These are phyloP conservation scores for Biscogniauxia mediterranea DNA, from an alignment of 2,329 filamentous ascomycete genomes.

Conservation along the genomic window DNA sequence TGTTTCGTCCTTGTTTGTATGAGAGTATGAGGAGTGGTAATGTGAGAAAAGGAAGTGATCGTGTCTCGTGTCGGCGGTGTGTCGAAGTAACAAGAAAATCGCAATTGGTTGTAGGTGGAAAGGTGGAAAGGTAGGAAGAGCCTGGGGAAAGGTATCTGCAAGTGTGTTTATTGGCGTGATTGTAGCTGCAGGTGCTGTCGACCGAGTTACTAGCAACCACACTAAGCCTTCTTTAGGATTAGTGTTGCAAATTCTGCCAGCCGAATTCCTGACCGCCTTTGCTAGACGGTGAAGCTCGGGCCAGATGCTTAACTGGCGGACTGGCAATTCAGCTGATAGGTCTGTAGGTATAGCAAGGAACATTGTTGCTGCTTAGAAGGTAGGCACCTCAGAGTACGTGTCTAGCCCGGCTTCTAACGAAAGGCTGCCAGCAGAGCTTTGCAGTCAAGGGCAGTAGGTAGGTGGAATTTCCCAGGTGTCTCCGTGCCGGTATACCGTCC, in stretches of 20 bases:
- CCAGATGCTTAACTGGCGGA: background rate
- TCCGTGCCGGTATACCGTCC: no score
- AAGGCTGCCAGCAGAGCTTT: no score
- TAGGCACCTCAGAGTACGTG: no score
- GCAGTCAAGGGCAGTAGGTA: no score
- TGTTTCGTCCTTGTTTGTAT: background rate
- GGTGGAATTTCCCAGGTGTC: no score
- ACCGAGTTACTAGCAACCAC: constrained; percentile 9
- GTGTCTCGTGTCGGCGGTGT: constrained; percentile 12
- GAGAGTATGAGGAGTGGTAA: constrained; percentile 7
- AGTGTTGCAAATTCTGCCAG: constrained; percentile 4
- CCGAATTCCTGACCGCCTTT: constrained; percentile 12
- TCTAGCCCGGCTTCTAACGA: no score
- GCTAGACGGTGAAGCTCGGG: background rate
- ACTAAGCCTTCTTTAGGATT: constrained; percentile 14
- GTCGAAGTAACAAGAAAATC: constrained; percentile 13
- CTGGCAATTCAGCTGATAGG: no score
- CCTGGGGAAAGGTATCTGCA: constrained; percentile 17
- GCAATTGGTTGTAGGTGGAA: constrained; percentile 22
- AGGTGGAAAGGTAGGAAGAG: constrained; percentile 19
- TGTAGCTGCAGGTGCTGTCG: constrained; percentile 17
- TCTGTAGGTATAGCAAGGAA: no score
- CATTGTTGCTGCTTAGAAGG: no score
- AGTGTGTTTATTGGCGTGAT: constrained; percentile 28
- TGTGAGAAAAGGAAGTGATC: constrained; percentile 8